Base-by-base conservation (phyloP, 495 filamentous ascomycete genomes). In the Penicillium desertorum region DNA sequence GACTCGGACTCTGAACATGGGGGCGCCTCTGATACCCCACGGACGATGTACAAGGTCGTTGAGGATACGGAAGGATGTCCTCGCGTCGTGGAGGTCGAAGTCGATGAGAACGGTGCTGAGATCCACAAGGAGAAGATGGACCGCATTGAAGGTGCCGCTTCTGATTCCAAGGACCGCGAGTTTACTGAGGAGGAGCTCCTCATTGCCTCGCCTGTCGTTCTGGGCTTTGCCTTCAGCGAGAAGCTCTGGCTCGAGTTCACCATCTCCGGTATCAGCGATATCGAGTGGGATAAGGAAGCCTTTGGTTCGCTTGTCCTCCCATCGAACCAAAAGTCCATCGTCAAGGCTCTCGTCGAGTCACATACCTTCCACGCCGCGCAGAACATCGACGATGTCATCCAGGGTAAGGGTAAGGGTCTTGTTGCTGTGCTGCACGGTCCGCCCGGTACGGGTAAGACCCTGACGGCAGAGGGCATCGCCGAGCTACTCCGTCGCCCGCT, bases 211-310 rank as follows among this genome's bases (percentile, higher is more conserved):
- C 91, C 92, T 0, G 88, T 96, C 5, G 88, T 94, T 0, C 80
- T 94, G n/a, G 92, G 92, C n/a, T 96, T 95, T 63, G 85, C 90
- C 10, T 96, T 96, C 68, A 83, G 80, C 22, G 90, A 96, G 70
- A 96, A 96, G 76, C 75, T 91, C 2, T 97, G 92, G 92, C 82
- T 96, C 1, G 90, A 96, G 71, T 95, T 96, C 63, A 87, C 85
- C 20, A 85, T 97, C 45, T 90, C 87, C 0, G 87, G 88, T 12
- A 83, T 97, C 65, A 86, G 85, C 56, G 88, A 92, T 22, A 93
- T 92, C 61, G 76, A 83, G 34, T 95, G 88, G 88, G 89, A 94
- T 64, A 85, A 87, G 43, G 79, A 83, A n/a, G 90, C 91, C 5
- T 94, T 91, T 64, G 82, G 88, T 54, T 87, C 84, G 4, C 81